phyloP scores from a whole-genome alignment of 176 grass and related monocot species.

The Phragmites australis region DNA sequence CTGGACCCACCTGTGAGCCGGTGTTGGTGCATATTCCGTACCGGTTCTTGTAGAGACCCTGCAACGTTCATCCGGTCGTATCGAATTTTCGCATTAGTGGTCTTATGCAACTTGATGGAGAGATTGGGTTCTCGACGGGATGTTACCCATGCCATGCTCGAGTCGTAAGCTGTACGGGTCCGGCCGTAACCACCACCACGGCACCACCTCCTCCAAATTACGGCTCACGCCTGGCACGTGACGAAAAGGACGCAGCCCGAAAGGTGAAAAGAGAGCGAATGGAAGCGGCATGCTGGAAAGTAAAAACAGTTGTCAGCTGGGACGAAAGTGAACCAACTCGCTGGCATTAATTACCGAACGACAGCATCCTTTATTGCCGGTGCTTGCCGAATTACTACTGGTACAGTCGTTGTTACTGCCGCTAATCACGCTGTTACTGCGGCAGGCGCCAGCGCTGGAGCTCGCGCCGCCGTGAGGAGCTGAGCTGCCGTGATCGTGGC shows the following conservation, averaged over 20 bases:
- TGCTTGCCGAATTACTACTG: background rate
- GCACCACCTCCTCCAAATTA: background rate
- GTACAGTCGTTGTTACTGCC: background rate
- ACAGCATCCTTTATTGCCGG: background rate
- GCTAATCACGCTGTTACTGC: background rate
- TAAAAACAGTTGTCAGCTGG: slow-evolving; percentile 15
- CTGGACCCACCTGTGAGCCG: background rate
- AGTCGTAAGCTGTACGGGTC: background rate
- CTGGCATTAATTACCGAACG: background rate
- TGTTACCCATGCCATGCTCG: background rate
- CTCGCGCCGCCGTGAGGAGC: background rate
- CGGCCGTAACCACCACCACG: background rate
- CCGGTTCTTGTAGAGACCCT: background rate
- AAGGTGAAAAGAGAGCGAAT: background rate
- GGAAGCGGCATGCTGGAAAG: slow-evolving; percentile 1
- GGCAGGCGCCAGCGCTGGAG: background rate
- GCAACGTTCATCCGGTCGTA: background rate
- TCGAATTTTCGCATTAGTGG: background rate
- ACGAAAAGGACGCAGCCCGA: slow-evolving; percentile 12
- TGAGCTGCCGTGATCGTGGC: background rate
- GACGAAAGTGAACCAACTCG: background rate
- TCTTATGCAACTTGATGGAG: background rate
- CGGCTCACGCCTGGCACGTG: slow-evolving; percentile 31
- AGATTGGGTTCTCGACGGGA: background rate
- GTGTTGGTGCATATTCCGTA: background rate